Evolutionary conservation across 2,329 filamentous ascomycete genomes (phyloP).

Genomic region (Metarhizium robertsii): DNA sequence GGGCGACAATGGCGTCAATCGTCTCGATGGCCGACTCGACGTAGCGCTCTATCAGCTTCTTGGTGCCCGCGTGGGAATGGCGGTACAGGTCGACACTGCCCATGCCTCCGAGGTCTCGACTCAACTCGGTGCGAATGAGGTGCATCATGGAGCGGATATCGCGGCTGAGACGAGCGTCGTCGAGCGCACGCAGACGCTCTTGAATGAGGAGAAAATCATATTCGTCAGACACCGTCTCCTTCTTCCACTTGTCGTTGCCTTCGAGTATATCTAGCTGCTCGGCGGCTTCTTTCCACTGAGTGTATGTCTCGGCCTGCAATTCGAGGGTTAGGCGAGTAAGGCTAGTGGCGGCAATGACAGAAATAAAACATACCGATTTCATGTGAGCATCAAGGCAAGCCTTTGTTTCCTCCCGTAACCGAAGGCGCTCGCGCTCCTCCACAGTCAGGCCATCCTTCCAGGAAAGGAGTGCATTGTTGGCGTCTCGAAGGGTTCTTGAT

Average conservation of each 20-base stretch:
- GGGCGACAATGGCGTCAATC: conserved; percentile 60
- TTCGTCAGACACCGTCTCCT: conserved; percentile 49
- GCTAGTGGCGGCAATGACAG: too few species aligned
- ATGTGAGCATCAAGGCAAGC: conserved; percentile 55
- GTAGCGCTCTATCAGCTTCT: conserved; percentile 77
- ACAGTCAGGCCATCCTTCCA: conserved; percentile 44
- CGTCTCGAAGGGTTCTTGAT: conserved; percentile 11
- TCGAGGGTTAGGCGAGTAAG: background rate
- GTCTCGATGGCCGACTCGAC: conserved; percentile 71
- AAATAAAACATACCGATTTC: conserved; percentile 44
- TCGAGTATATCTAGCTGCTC: conserved; percentile 70
- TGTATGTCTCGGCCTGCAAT: conserved; percentile 52
- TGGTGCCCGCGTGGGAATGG: conserved; percentile 78
- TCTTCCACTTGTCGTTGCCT: conserved; percentile 75
- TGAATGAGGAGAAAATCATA: conserved; percentile 65
- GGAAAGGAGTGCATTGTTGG: conserved; percentile 32
- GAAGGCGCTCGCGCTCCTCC: conserved; percentile 37
- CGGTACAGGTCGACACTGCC: conserved; percentile 74
- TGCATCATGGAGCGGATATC: conserved; percentile 73
- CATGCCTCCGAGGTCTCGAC: conserved; percentile 77
- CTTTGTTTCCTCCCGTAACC: conserved; percentile 46
- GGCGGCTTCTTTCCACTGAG: conserved; percentile 69
- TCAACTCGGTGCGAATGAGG: conserved; percentile 69
- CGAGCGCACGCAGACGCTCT: conserved; percentile 60
- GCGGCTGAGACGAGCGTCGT: conserved; percentile 60